phyloP scores from a whole-genome alignment of 2,329 filamentous ascomycete genomes.

The Aureobasidium mangrovei region DNA sequence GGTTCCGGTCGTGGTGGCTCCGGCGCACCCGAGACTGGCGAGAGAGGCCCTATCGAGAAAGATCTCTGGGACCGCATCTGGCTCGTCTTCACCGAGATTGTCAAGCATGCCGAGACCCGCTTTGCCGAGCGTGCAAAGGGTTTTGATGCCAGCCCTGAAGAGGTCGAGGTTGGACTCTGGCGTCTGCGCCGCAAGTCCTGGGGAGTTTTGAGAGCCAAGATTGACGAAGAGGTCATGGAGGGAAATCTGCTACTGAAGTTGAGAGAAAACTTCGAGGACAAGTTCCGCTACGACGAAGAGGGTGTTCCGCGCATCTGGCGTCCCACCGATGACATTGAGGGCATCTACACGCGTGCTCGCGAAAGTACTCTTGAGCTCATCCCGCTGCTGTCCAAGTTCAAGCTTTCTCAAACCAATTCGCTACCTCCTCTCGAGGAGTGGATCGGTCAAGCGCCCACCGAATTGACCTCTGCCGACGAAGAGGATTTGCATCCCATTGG shows the following conservation, averaged over 20 bases:
- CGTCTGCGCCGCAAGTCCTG: constrained; percentile 87
- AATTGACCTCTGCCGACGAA: constrained; percentile 72
- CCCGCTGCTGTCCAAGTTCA: constrained; percentile 78
- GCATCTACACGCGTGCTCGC: constrained; percentile 81
- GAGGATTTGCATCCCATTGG: constrained; percentile 84
- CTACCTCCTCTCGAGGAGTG: constrained; percentile 77
- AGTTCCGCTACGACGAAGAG: constrained; percentile 93
- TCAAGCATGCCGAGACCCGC: constrained; percentile 73
- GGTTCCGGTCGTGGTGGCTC: constrained; percentile 78
- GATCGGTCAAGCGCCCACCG: constrained; percentile 68
- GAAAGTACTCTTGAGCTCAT: constrained; percentile 89
- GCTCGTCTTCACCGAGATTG: constrained; percentile 72
- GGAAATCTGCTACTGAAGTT: constrained; percentile 93
- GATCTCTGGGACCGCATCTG: constrained; percentile 95
- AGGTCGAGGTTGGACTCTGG: constrained; percentile 90
- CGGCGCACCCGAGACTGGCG: constrained; percentile 68
- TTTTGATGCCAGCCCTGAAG: constrained; percentile 84
- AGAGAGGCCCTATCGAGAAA: constrained; percentile 65
- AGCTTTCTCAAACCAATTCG: constrained; percentile 61
- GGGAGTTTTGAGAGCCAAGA: constrained; percentile 78
- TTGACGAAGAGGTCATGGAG: constrained; percentile 97
- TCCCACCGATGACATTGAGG: constrained; percentile 93
- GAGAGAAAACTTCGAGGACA: constrained; percentile 97
- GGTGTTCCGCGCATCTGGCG: constrained; percentile 96
- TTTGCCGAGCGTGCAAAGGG: constrained; percentile 85